A percentile compares a stretch with the other conserved stretches of the same genome.
These are phyloP conservation scores for Tetracladium maxilliforme DNA, from an alignment of 2,329 filamentous ascomycete genomes.

Conservation along the genomic window DNA sequence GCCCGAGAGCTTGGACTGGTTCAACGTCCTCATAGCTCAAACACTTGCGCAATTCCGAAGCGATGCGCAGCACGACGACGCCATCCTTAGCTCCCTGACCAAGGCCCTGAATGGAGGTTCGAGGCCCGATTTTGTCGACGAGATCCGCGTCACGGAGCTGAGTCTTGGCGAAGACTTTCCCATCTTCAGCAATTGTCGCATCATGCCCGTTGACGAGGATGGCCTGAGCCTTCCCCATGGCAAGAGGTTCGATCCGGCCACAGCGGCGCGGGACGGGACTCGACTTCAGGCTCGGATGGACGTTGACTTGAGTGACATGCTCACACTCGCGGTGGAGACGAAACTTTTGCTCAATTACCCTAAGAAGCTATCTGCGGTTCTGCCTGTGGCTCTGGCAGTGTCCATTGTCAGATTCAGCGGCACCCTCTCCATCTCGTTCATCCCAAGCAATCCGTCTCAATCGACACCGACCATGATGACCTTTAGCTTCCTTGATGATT, in stretches of 20 bases:
- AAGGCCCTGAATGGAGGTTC: conserved; percentile 75
- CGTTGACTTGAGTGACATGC: conserved; percentile 89
- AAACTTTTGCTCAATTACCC: conserved; percentile 92
- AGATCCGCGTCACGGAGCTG: conserved; percentile 87
- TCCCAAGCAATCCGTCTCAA: conserved; percentile 57
- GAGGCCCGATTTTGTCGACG: conserved; percentile 82
- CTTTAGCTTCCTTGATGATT: conserved; percentile 87
- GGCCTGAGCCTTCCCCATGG: conserved; percentile 38
- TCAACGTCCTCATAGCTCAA: conserved; percentile 93
- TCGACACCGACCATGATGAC: conserved; percentile 75
- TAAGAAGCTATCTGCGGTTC: conserved; percentile 71
- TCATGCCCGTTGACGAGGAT: conserved; percentile 82
- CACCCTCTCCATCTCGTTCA: conserved; percentile 84
- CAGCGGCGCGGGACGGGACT: conserved; percentile 40
- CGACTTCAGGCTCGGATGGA: conserved; percentile 91
- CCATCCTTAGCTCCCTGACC: conserved; percentile 73
- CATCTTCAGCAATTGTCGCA: conserved; percentile 94
- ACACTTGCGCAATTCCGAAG: conserved; percentile 90
- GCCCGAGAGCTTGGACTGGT: conserved; percentile 95
- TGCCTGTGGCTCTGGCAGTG: conserved; percentile 84
- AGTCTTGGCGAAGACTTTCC: conserved; percentile 93
- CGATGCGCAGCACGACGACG: conserved; percentile 83
- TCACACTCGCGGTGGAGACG: conserved; percentile 88
- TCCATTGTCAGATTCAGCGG: conserved; percentile 90
- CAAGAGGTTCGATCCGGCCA: conserved; percentile 20